Percentiles rank a stretch among this genome's conserved stretches.
These are phyloP conservation scores for Polytrichum commune DNA, from an alignment of 225 moss, liverwort and hornwort genomes.

Conservation along the genomic window DNA sequence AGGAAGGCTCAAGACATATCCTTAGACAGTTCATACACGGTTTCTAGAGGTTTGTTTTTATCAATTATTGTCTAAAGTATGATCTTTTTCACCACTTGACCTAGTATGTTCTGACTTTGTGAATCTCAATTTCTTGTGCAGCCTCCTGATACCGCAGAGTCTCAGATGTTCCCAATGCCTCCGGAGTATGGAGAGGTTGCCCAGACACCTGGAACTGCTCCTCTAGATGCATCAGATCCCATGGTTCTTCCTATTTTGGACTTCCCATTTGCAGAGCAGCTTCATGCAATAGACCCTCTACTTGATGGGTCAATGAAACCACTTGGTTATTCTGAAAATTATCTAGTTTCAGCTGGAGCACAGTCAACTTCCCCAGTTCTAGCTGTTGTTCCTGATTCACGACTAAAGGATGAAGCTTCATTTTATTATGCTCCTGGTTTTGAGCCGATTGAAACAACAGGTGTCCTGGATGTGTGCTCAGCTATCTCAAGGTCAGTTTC, in stretches of 20 bases:
- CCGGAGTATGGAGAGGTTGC: slow-evolving; percentile 77
- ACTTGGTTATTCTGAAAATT: slow-evolving; percentile 29
- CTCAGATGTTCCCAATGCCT: slow-evolving; percentile 79
- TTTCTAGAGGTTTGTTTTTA: no score
- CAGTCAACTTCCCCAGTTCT: slow-evolving; percentile 37
- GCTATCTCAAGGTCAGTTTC: slow-evolving; percentile 30
- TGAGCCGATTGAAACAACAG: slow-evolving; percentile 71
- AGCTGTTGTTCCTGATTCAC: slow-evolving; percentile 44
- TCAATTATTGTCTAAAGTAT: no score
- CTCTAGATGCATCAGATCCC: slow-evolving; percentile 79
- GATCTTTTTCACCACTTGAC: no score
- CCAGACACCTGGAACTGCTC: slow-evolving; percentile 87
- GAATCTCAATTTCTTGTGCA: slow-evolving; percentile 24
- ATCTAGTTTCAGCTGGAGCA: slow-evolving; percentile 29
- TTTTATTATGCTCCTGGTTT: slow-evolving; percentile 92
- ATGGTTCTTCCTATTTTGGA: slow-evolving; percentile 92
- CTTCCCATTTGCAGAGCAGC: slow-evolving; percentile 68
- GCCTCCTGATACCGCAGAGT: slow-evolving; percentile 99
- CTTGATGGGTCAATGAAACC: slow-evolving; percentile 48
- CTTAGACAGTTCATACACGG: no score
- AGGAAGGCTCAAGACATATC: no score
- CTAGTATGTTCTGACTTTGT: not conserved
- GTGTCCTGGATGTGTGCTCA: slow-evolving; percentile 49
- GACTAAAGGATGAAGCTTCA: slow-evolving; percentile 79
- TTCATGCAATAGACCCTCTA: slow-evolving; percentile 43